These are phyloP conservation scores for Cudoniella acicularis DNA, from an alignment of 495 filamentous ascomycete species.

Conservation along the genomic window DNA sequence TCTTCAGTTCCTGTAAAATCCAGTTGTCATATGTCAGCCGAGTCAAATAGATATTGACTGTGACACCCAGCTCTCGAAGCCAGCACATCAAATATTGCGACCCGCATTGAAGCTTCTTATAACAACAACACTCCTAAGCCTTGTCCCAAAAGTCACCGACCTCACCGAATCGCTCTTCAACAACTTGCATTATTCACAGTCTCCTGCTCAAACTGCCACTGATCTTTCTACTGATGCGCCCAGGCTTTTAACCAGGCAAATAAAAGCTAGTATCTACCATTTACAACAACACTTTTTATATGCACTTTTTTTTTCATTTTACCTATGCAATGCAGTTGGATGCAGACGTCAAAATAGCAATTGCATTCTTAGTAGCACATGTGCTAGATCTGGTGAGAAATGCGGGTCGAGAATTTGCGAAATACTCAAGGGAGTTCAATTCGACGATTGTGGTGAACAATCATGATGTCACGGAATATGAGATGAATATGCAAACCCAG, in stretches of 20 bases:
- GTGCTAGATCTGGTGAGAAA: constrained; percentile 1
- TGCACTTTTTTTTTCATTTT: neutral
- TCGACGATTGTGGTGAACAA: neutral
- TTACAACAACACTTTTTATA: neutral
- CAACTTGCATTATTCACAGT: neutral
- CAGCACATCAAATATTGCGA: neutral
- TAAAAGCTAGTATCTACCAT: constrained; percentile 10
- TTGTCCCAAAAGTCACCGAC: neutral
- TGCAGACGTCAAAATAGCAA: constrained; percentile 6
- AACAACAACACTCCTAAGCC: constrained; percentile 6
- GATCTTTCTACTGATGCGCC: neutral
- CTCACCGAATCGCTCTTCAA: neutral
- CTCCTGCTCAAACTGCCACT: neutral
- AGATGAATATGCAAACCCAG: neutral
- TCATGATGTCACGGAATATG: neutral
- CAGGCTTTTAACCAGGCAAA: constrained; percentile 1
- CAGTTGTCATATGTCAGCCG: neutral
- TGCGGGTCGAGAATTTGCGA: neutral
- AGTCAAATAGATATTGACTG: neutral
- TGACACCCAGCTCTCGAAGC: neutral
- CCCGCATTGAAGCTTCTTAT: constrained; percentile 3
- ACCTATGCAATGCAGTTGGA: neutral
- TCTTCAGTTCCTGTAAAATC: neutral
- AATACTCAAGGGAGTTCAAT: neutral
- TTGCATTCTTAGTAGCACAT: constrained; percentile 1